A percentile compares a stretch with the other conserved stretches of the same genome.
phyloP scores from a whole-genome alignment of 495 filamentous ascomycete species.

The Hypoxylon rickii region DNA sequence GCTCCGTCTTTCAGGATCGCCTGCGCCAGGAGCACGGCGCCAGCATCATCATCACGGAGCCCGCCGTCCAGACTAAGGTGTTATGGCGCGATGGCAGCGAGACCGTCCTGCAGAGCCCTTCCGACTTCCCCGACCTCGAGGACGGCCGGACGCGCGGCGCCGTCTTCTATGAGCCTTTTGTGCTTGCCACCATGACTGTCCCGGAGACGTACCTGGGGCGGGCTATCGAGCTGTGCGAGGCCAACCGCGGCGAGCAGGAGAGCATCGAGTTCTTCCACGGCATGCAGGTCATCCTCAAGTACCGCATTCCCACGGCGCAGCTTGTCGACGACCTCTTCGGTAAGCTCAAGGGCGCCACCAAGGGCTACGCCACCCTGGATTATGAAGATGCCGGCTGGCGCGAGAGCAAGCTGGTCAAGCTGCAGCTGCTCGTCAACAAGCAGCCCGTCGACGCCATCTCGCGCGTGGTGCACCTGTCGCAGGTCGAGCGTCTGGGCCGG shows the following conservation, averaged over 20 bases:
- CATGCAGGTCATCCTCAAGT: constrained; percentile 95
- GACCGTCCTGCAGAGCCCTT: constrained; percentile 78
- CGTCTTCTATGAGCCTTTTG: constrained; percentile 80
- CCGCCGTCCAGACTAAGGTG: constrained; percentile 89
- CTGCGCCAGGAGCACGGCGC: constrained; percentile 92
- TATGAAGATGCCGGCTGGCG: constrained; percentile 95
- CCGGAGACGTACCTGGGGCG: constrained; percentile 93
- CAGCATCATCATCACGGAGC: constrained; percentile 95
- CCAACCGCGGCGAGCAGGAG: constrained; percentile 83
- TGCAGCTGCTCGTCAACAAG: constrained; percentile 93
- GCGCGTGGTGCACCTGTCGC: constrained; percentile 79
- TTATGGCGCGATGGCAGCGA: constrained; percentile 74
- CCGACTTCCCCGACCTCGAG: constrained; percentile 81
- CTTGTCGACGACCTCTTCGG: constrained; percentile 98
- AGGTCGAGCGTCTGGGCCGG: constrained; percentile 74
- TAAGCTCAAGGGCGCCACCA: constrained; percentile 86
- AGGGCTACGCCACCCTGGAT: constrained; percentile 77
- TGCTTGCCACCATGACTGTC: constrained; percentile 82
- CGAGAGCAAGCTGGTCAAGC: constrained; percentile 77
- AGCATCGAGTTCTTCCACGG: constrained; percentile 87
- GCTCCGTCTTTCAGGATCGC: constrained; percentile 98
- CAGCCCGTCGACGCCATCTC: constrained; percentile 91
- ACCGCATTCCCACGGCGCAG: constrained; percentile 82
- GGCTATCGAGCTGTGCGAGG: constrained; percentile 93
- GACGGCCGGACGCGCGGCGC: constrained; percentile 56